phyloP scores from a whole-genome alignment of 306 rosid genomes.

The Prunus mongolica region DNA sequence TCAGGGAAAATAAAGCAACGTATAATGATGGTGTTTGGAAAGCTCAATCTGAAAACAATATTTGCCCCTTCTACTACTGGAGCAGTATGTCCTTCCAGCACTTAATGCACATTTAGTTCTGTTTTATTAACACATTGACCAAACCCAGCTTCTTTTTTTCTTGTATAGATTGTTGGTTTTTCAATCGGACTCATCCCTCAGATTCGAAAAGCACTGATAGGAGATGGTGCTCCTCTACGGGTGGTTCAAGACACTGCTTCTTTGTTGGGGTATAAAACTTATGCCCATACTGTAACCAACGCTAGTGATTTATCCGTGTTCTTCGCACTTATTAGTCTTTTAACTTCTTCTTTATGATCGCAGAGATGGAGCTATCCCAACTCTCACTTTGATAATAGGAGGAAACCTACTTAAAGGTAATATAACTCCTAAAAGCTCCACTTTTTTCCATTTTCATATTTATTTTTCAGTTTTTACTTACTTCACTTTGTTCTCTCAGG shows the following conservation, averaged over 20 bases:
- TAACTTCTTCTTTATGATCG: conserved; percentile 11
- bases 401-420: conserved; percentile 77
- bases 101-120: neutral
- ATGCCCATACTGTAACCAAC: neutral
- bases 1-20: conserved; percentile 27
- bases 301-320: neutral
- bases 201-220: conserved; percentile 46
- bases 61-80: conserved; percentile 78
- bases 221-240: conserved; percentile 62
- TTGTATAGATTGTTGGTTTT: conserved; percentile 58
- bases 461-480: neutral
- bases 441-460: neutral
- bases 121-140: neutral
- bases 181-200: conserved; percentile 52
- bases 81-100: conserved; percentile 42
- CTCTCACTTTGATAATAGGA: conserved; percentile 68
- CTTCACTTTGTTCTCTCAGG: conserved; percentile 37
- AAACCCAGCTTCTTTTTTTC: neutral
- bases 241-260: conserved; percentile 60
- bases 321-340: neutral
- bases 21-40: conserved; percentile 19
- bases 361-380: conserved; percentile 75
- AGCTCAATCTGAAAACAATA: conserved; percentile 48
- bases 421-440: neutral
- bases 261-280: conserved; percentile 56